A percentile compares a stretch with the other conserved stretches of the same genome.
phyloP scores from a whole-genome alignment of 2,329 filamentous ascomycete genomes.

The Hymenoscyphus linearis region DNA sequence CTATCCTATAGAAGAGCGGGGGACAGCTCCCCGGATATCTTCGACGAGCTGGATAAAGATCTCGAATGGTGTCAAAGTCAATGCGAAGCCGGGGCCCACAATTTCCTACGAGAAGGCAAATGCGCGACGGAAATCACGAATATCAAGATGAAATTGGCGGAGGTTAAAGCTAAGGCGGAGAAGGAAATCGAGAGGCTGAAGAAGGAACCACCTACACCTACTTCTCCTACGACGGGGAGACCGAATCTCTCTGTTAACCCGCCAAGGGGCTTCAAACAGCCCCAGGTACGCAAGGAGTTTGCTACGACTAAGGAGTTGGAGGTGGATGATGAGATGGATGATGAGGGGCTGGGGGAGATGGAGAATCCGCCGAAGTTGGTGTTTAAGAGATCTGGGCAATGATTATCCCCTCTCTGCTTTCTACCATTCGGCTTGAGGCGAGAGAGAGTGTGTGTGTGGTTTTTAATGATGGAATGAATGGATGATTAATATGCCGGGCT shows the following conservation, averaged over 20 bases:
- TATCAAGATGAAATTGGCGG: conserved; percentile 40
- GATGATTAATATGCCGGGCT: too few species aligned
- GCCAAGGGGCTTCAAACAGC: conserved; percentile 10
- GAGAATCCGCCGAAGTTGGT: conserved; percentile 22
- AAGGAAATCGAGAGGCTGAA: conserved; percentile 25
- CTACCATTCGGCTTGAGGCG: background rate
- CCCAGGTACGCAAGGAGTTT: conserved; percentile 9
- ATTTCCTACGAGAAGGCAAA: conserved; percentile 82
- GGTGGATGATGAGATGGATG: conserved; percentile 27
- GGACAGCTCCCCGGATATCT: conserved; percentile 41
- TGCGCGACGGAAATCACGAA: conserved; percentile 71
- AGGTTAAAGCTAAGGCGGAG: conserved; percentile 48
- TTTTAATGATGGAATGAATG: background rate
- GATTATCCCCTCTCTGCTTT: background rate
- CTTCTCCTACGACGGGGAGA: background rate
- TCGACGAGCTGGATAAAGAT: conserved; percentile 70
- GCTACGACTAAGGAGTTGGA: conserved; percentile 17
- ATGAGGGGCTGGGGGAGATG: conserved; percentile 21
- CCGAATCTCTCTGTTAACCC: background rate
- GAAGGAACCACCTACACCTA: conserved; percentile 16
- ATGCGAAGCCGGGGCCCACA: conserved; percentile 82
- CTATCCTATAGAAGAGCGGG: conserved; percentile 22
- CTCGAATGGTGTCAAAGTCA: conserved; percentile 75
- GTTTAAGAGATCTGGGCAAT: conserved; percentile 27
- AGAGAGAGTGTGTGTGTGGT: background rate